Evolutionary conservation across 2,329 filamentous ascomycete species (phyloP).

Genomic region (Fusarium bulbicola): DNA sequence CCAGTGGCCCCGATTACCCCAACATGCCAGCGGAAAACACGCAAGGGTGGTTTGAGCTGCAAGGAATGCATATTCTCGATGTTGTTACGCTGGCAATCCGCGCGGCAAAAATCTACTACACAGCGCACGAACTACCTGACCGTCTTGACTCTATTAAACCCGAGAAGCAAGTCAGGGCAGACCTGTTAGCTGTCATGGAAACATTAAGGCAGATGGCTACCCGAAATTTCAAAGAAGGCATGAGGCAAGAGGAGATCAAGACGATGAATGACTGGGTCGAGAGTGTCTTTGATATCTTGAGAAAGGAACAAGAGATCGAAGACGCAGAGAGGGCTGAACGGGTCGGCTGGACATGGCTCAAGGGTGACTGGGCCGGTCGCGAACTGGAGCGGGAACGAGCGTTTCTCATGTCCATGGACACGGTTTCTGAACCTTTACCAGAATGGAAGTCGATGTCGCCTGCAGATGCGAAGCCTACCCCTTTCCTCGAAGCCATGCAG

Average conservation of each 20-base stretch:
- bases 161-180: slow-evolving; percentile 84
- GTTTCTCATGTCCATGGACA: slow-evolving; percentile 81
- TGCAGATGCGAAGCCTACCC: slow-evolving; percentile 66
- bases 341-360: slow-evolving; percentile 82
- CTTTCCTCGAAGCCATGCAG: slow-evolving; percentile 77
- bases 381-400: slow-evolving; percentile 82
- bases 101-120: slow-evolving; percentile 96
- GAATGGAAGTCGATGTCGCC: slow-evolving; percentile 66
- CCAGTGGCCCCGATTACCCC: slow-evolving; percentile 44
- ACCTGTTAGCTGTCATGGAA: slow-evolving; percentile 87
- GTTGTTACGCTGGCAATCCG: slow-evolving; percentile 95
- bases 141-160: slow-evolving; percentile 86
- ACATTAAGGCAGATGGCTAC: slow-evolving; percentile 91
- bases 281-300: slow-evolving; percentile 79
- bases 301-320: slow-evolving; percentile 80
- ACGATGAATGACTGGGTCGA: slow-evolving; percentile 82
- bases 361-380: slow-evolving; percentile 76
- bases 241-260: slow-evolving; percentile 80
- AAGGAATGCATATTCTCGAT: slow-evolving; percentile 92
- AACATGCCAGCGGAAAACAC: slow-evolving; percentile 58
- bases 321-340: slow-evolving; percentile 75
- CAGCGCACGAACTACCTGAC: slow-evolving; percentile 86
- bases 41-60: slow-evolving; percentile 83
- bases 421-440: slow-evolving; percentile 68
- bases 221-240: slow-evolving; percentile 84